Base-by-base conservation (phyloP, 2,329 filamentous ascomycete species). In the Ascochyta rabiei region DNA sequence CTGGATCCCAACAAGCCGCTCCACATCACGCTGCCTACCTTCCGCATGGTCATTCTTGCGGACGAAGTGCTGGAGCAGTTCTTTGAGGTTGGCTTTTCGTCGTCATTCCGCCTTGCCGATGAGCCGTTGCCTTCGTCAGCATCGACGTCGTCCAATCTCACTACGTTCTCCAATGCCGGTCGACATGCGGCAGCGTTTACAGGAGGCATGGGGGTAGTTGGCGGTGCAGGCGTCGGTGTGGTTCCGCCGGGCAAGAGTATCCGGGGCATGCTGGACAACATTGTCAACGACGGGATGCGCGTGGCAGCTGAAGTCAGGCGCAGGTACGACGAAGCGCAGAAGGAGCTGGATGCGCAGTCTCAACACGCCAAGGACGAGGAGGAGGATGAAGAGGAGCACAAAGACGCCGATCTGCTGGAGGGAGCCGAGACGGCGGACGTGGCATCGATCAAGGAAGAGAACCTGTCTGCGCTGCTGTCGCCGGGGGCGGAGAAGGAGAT, bases 11-110 rank as follows among this genome's bases (percentile, higher is more conserved):
- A 91, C 23, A 93, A 96, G 60, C 95, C 95, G 6, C 83, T 99
- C 0, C 90, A 97, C 73, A 97, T 99, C 69, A 98, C 95, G 0
- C 83, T 99, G 1, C 95, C 95, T 1, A 99, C 95, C 0, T 99
- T 99, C 83, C 89, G 95, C 62, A 99, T 99, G 95, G 92, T 99
- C 3, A 90, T 99, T 9, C 85, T 99, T 7, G 95, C 95, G 38
- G 95, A 99, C 70, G 95, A 99, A 74, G 84, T 96, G 0, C 85
- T 99, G 6, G 93, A 99, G 69, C 90, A 96, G 64, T 99, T 99
- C 77, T 99, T 99, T 73, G 95, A 99, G 77, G 90, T 91, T 0
- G 96, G 92, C 35, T 97, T 98, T 77, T 91, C 93, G 0, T 87
- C 90, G 46, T 96, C 92, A 1, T 96, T 99, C 84, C 91, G 90